Evolutionary conservation across 257 asterid genomes (phyloP).

Genomic region (Solanum chiquidenum): DNA sequence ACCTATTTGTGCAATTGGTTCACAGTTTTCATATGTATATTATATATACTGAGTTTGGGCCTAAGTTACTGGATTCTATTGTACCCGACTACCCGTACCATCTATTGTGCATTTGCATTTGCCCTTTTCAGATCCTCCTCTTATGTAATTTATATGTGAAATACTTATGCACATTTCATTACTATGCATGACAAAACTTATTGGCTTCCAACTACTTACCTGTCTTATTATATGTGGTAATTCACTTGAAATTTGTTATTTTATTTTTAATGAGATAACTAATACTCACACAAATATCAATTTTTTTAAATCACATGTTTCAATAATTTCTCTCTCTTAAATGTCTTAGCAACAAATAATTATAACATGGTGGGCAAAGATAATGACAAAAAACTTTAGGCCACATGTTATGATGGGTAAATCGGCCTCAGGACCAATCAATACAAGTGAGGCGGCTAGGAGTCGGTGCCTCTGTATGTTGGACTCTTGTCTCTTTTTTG

Average conservation of each 20-base stretch:
- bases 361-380: not conserved
- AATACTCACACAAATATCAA: not conserved
- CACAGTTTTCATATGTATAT: not conserved
- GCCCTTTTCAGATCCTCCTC: not conserved
- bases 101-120: not conserved
- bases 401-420: not conserved
- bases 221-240: not conserved
- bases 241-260: not conserved
- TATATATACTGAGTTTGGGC: not conserved
- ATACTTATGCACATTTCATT: not conserved
- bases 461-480: not conserved
- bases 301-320: not conserved
- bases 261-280: not conserved
- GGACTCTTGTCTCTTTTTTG: slow-evolving; percentile 9
- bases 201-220: not conserved
- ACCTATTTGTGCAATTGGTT: not conserved
- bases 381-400: not conserved
- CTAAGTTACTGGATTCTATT: not conserved
- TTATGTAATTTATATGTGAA: not conserved
- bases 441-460: not conserved
- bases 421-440: not conserved
- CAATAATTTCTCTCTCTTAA: not conserved
- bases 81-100: not conserved
- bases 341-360: not conserved
- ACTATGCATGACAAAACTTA: not conserved